These are phyloP conservation scores for Capillidium rhysosporum DNA, from an alignment of 371 early-diverging fungal species.

Conservation along the genomic window DNA sequence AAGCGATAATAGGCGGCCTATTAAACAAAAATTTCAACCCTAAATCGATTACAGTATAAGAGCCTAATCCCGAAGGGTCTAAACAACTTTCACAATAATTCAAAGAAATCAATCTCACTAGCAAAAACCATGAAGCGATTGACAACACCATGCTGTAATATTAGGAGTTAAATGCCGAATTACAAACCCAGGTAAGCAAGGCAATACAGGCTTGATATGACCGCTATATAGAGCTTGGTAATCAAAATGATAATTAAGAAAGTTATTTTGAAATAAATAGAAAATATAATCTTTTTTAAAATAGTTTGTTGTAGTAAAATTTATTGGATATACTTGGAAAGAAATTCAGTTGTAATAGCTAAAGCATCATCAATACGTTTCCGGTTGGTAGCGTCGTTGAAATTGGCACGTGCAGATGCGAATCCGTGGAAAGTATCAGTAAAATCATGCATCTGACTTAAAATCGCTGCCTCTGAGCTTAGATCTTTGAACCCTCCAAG, in stretches of 20 bases:
- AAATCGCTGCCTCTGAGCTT: no score
- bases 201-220: not conserved
- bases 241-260: not conserved
- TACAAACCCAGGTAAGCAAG: not conserved
- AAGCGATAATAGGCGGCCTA: conserved; percentile 78
- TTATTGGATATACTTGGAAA: no score
- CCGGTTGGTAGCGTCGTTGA: no score
- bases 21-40: conserved; percentile 47
- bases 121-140: conserved; percentile 55
- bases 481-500: no score
- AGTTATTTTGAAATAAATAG: no score
- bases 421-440: no score
- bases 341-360: no score
- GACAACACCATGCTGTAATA: conserved; percentile 48
- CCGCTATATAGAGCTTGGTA: not conserved
- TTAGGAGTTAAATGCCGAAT: conserved; percentile 24
- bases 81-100: conserved; percentile 40
- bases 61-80: conserved; percentile 46
- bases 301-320: no score
- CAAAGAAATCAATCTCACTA: conserved; percentile 17
- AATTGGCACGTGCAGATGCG: no score
- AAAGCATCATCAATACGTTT: no score
- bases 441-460: no score
- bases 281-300: no score
- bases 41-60: conserved; percentile 49